Conservation (phyloP, 305 asterid species). For the Rubia peregrina region DNA sequence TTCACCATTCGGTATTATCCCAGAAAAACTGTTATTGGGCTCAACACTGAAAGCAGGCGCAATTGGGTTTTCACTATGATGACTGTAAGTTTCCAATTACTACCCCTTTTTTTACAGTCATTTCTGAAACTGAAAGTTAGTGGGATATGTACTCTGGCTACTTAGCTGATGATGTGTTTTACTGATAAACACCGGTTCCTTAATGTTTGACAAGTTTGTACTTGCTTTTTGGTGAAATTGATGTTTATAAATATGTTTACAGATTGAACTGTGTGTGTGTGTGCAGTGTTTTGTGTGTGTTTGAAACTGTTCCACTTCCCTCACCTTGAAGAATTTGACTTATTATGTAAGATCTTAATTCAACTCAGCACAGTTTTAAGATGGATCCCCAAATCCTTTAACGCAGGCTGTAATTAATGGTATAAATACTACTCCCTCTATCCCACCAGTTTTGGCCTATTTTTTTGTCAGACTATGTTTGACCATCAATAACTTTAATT, state of each 20-base stretch:
- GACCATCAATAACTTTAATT: no score
- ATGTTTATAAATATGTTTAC: neutral
- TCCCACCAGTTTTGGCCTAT: no score
- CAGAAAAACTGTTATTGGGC: slow-evolving; percentile 56
- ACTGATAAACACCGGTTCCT: neutral
- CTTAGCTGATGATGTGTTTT: neutral
- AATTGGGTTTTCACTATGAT: slow-evolving; percentile 68
- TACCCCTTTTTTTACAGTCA: neutral
- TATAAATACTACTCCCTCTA: no score
- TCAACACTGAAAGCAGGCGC: slow-evolving; percentile 64
- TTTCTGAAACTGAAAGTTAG: neutral
- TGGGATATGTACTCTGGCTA: neutral
- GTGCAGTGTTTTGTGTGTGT: neutral
- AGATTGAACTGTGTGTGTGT: neutral
- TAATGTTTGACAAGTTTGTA: neutral
- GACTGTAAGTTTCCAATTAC: slow-evolving; percentile 39
- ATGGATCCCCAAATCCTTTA: no score
- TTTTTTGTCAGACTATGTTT: no score
- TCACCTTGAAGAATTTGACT: neutral
- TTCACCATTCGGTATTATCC: slow-evolving; percentile 42
- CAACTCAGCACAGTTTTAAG: neutral
- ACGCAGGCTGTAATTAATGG: neutral
- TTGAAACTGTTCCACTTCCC: no score
- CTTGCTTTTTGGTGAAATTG: neutral
- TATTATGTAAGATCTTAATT: neutral